phyloP scores from a whole-genome alignment of 2,329 filamentous ascomycete genomes.

The Cordyceps farinosa region DNA sequence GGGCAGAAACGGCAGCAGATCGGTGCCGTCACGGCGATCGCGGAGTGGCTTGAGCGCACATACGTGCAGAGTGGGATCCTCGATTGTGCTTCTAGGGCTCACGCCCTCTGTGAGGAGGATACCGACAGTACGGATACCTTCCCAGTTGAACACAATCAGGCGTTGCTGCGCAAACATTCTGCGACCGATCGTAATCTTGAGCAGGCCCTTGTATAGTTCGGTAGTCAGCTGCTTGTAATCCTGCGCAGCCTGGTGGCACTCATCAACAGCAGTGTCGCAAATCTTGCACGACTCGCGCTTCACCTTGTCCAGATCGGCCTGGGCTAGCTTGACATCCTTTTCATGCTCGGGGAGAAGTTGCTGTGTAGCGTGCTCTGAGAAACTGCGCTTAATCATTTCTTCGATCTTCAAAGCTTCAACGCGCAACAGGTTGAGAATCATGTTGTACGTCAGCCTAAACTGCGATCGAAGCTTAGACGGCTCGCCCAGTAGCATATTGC shows the following conservation, averaged over 20 bases:
- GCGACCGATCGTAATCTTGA: slow-evolving; percentile 78
- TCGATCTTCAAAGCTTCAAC: slow-evolving; percentile 98
- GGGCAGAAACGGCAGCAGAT: slow-evolving; percentile 79
- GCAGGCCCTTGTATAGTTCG: slow-evolving; percentile 72
- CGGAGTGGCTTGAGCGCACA: slow-evolving; percentile 71
- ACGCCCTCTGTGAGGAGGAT: slow-evolving; percentile 75
- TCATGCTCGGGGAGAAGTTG: slow-evolving; percentile 92
- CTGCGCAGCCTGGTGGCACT: slow-evolving; percentile 77
- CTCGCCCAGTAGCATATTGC: slow-evolving; percentile 93
- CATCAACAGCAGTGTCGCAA: slow-evolving; percentile 76
- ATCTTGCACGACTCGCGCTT: slow-evolving; percentile 79
- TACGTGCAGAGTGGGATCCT: slow-evolving; percentile 68
- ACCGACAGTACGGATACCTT: slow-evolving; percentile 78
- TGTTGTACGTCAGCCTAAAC: slow-evolving; percentile 97
- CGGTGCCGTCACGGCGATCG: slow-evolving; percentile 71
- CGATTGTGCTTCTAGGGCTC: slow-evolving; percentile 52
- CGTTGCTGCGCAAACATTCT: slow-evolving; percentile 73
- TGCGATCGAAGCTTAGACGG: slow-evolving; percentile 94
- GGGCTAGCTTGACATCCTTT: slow-evolving; percentile 86
- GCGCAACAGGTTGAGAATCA: slow-evolving; percentile 93
- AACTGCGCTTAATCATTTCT: slow-evolving; percentile 99
- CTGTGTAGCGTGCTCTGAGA: slow-evolving; percentile 96
- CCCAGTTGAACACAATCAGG: slow-evolving; percentile 79
- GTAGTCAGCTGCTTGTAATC: slow-evolving; percentile 75
- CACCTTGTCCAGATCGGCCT: slow-evolving; percentile 86